These are phyloP conservation scores for Plasmopara halstedii DNA, from an alignment of 352 stramenopile species.

Conservation along the genomic window DNA sequence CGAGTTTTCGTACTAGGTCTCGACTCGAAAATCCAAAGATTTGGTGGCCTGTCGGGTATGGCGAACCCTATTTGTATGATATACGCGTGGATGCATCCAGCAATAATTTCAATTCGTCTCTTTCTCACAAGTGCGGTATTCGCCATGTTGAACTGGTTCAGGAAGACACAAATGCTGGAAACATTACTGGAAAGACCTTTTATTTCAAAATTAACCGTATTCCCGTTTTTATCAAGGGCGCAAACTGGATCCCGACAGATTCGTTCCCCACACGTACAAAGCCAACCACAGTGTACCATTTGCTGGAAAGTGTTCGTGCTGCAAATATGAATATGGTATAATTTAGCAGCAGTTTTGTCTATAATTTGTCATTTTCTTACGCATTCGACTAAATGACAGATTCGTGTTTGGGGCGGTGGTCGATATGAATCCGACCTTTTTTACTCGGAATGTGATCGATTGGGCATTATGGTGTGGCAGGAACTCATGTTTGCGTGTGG, in stretches of 20 bases:
- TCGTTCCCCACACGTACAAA: slow-evolving; percentile 60
- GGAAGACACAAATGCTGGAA: slow-evolving; percentile 35
- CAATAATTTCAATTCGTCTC: slow-evolving; percentile 17
- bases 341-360: too few relatives aligned
- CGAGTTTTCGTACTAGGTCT: slow-evolving; percentile 20
- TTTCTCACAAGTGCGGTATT: slow-evolving; percentile 48
- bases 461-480: slow-evolving; percentile 85
- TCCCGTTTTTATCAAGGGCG: slow-evolving; percentile 63
- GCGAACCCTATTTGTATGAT: slow-evolving; percentile 53
- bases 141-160: slow-evolving; percentile 57
- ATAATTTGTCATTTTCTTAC: not conserved
- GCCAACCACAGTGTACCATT: slow-evolving; percentile 27
- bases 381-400: slow-evolving; percentile 15
- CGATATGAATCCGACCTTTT: slow-evolving; percentile 80
- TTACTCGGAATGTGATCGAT: slow-evolving; percentile 70
- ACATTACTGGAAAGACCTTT: slow-evolving; percentile 48
- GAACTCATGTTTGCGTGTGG: slow-evolving; percentile 89
- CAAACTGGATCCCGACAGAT: slow-evolving; percentile 76
- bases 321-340: slow-evolving; percentile 83
- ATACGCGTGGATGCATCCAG: slow-evolving; percentile 34
- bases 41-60: slow-evolving; percentile 70
- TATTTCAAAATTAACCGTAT: slow-evolving; percentile 68
- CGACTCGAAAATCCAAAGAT: slow-evolving; percentile 39
- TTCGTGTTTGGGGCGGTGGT: slow-evolving; percentile 84
- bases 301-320: slow-evolving; percentile 44